Evolutionary conservation across 2,329 filamentous ascomycete species (phyloP).

Genomic region (Venturia nashicola): DNA sequence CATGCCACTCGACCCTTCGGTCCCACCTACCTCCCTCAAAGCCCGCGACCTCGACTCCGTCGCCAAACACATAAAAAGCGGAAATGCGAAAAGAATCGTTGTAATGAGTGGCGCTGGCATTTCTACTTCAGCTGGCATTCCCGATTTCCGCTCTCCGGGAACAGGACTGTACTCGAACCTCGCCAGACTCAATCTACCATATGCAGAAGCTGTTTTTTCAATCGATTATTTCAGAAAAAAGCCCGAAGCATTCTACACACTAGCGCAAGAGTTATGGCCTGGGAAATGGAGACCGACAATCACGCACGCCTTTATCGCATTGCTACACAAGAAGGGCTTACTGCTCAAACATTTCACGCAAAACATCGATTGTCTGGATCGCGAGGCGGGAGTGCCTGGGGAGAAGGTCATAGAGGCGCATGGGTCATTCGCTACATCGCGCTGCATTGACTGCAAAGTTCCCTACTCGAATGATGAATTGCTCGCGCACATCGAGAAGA

Average conservation of each 20-base stretch:
- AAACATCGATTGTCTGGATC: conserved; percentile 93
- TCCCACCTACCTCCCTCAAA: conserved; percentile 51
- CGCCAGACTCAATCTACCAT: conserved; percentile 69
- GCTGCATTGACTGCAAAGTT: conserved; percentile 77
- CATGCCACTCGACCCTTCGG: conserved; percentile 49
- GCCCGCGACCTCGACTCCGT: conserved; percentile 60
- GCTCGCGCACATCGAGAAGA: conserved; percentile 52
- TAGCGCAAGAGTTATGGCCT: conserved; percentile 86
- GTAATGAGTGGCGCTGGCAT: conserved; percentile 83
- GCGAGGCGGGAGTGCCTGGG: conserved; percentile 68
- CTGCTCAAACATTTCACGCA: conserved; percentile 87
- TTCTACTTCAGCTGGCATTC: conserved; percentile 61
- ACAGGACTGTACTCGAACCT: conserved; percentile 93
- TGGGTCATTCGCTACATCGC: conserved; percentile 83
- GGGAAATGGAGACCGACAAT: conserved; percentile 81
- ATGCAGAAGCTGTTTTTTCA: conserved; percentile 89
- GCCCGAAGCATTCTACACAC: conserved; percentile 80
- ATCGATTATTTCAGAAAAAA: conserved; percentile 77
- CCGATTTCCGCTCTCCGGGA: conserved; percentile 86
- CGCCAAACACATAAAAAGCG: conserved; percentile 67
- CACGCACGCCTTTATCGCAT: conserved; percentile 74
- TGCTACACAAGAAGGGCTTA: conserved; percentile 68
- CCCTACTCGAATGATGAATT: conserved; percentile 64
- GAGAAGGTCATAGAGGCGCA: conserved; percentile 86
- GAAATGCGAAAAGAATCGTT: conserved; percentile 57